A percentile compares a stretch with the other conserved stretches of the same genome.
These are phyloP conservation scores for Coniophora puteana DNA, from an alignment of 1,284 basidiomycete species.

Conservation along the genomic window DNA sequence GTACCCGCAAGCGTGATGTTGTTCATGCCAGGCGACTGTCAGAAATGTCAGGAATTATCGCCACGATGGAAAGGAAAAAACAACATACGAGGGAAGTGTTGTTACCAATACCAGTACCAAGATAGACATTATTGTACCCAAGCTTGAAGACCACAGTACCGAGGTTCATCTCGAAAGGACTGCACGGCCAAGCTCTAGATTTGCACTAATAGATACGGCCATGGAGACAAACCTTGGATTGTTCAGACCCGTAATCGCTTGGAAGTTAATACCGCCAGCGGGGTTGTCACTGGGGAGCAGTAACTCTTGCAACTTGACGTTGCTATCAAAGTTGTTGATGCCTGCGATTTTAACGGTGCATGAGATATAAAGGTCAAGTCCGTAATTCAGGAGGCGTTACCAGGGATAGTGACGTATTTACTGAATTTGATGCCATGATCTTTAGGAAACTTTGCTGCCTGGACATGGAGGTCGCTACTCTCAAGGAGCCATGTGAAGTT, in stretches of 20 bases:
- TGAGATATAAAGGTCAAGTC: background rate
- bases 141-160: constrained; percentile 69
- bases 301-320: constrained; percentile 59
- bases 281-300: constrained; percentile 72
- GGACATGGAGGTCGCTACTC: constrained; percentile 56
- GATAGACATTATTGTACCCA: constrained; percentile 53
- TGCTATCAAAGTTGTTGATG: constrained; percentile 62
- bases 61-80: constrained; percentile 1
- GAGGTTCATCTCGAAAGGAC: constrained; percentile 68
- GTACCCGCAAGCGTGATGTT: constrained; percentile 60
- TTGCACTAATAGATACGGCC: background rate
- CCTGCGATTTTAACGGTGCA: constrained; percentile 31
- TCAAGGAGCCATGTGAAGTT: constrained; percentile 72
- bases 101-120: constrained; percentile 55
- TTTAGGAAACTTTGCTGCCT: constrained; percentile 66
- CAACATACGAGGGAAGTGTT: constrained; percentile 48
- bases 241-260: constrained; percentile 52
- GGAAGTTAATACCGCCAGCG: constrained; percentile 65
- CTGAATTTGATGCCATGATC: constrained; percentile 59
- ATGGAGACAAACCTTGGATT: constrained; percentile 53
- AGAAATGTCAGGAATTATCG: constrained; percentile 1
- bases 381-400: constrained; percentile 21
- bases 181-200: constrained; percentile 19
- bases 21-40: constrained; percentile 52
- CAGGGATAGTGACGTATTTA: constrained; percentile 54